Conservation (phyloP, 1,139 yeast genomes). For the Geotrichum carabidarum region DNA sequence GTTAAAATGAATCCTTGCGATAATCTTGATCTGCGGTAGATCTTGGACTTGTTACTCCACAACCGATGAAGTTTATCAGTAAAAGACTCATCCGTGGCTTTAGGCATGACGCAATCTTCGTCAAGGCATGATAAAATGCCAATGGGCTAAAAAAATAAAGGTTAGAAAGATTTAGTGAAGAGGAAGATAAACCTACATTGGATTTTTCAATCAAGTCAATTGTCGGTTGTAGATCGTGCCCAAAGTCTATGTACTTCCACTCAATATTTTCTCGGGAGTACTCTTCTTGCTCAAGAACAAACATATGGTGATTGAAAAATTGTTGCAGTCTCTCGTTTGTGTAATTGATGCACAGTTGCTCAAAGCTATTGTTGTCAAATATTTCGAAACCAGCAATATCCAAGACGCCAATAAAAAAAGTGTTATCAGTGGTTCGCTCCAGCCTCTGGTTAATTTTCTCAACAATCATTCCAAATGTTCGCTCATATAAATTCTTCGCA, state of each 20-base stretch:
- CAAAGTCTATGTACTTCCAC: slow-evolving; percentile 96
- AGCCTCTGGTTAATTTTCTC: slow-evolving; percentile 70
- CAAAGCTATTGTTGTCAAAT: slow-evolving; percentile 85
- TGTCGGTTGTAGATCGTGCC: slow-evolving; percentile 90
- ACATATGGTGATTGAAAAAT: slow-evolving; percentile 96
- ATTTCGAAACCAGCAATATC: slow-evolving; percentile 98
- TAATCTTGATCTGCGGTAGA: slow-evolving; percentile 65
- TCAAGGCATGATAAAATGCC: slow-evolving; percentile 87
- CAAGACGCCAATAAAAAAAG: slow-evolving; percentile 79
- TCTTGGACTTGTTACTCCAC: slow-evolving; percentile 56
- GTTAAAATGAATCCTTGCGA: slow-evolving; percentile 60
- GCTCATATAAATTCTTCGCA: slow-evolving; percentile 81
- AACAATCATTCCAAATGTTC: slow-evolving; percentile 73
- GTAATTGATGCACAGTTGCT: slow-evolving; percentile 92
- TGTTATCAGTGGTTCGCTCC: slow-evolving; percentile 39
- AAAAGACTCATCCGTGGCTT: slow-evolving; percentile 76
- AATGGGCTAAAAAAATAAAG: slow-evolving; percentile 46
- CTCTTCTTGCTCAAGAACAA: slow-evolving; percentile 93
- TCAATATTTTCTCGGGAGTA: slow-evolving; percentile 87
- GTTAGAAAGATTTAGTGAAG: not conserved
- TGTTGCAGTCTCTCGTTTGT: slow-evolving; percentile 96
- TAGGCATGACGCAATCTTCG: slow-evolving; percentile 94
- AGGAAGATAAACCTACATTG: slow-evolving; percentile 23
- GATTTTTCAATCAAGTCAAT: slow-evolving; percentile 81
- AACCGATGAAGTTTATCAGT: slow-evolving; percentile 68